phyloP scores from a whole-genome alignment of 805 yeast species.

The Candida boidinii region DNA sequence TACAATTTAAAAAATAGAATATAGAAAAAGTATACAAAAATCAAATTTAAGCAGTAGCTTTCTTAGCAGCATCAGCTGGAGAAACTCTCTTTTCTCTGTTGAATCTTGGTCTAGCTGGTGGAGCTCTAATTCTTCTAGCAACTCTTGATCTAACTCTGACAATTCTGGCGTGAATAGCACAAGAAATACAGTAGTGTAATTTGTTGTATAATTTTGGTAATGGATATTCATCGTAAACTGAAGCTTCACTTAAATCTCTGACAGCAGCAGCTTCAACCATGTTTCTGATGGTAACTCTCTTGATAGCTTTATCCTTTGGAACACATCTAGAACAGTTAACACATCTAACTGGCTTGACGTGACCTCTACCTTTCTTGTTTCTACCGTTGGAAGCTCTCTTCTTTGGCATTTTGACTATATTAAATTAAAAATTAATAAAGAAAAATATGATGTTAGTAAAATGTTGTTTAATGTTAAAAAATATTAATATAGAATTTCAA shows the following conservation, averaged over 20 bases:
- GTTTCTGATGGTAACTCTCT: slow-evolving; percentile 99
- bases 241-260: slow-evolving; percentile 99
- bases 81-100: slow-evolving; percentile 91
- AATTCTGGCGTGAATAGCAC: slow-evolving; percentile 99
- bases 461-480: no score
- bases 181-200: slow-evolving; percentile 99
- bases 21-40: no score
- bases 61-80: slow-evolving; percentile 97
- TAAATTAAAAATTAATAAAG: neutral
- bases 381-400: slow-evolving; percentile 99
- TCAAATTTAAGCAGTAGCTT: slow-evolving; percentile 39
- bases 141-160: slow-evolving; percentile 99
- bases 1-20: no score
- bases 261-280: slow-evolving; percentile 99
- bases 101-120: slow-evolving; percentile 99
- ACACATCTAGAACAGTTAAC: slow-evolving; percentile 99
- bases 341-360: slow-evolving; percentile 99
- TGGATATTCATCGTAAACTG: slow-evolving; percentile 98
- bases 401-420: slow-evolving; percentile 80
- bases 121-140: slow-evolving; percentile 98
- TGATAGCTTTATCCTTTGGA: slow-evolving; percentile 99
- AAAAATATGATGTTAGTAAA: no score
- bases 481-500: no score
- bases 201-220: slow-evolving; percentile 99
- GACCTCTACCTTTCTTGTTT: slow-evolving; percentile 99